Conservation (phyloP, 1,284 basidiomycete species). For the Sanghuangporus sanghuang region DNA sequence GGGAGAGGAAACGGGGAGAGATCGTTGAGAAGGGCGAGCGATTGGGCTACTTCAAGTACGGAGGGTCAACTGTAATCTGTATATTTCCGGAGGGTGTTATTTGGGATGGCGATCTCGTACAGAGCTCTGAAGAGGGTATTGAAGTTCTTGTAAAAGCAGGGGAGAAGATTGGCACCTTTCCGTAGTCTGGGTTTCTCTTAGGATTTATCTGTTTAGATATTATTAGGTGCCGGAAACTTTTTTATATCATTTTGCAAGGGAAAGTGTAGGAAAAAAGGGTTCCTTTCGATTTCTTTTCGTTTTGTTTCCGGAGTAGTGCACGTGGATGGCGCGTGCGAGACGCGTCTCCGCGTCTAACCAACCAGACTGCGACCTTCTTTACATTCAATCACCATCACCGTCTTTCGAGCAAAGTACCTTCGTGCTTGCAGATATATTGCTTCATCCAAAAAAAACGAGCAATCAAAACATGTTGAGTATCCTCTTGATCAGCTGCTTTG, state of each 20-base stretch:
- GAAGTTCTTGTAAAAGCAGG: slow-evolving; percentile 46
- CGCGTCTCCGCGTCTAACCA: neutral
- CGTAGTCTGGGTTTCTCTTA: neutral
- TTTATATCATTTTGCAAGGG: neutral
- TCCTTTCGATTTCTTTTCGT: neutral
- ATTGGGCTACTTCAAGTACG: slow-evolving; percentile 26
- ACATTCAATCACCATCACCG: neutral
- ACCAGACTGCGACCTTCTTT: neutral
- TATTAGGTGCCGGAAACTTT: neutral
- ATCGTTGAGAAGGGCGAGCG: slow-evolving; percentile 18
- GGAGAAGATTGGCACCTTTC: slow-evolving; percentile 20
- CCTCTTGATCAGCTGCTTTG: neutral
- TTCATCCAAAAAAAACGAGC: neutral
- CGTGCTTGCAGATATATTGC: neutral
- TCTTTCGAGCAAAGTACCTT: neutral
- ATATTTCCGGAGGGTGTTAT: slow-evolving; percentile 31
- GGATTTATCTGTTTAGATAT: neutral
- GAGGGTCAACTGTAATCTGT: slow-evolving; percentile 34
- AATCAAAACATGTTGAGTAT: slow-evolving; percentile 1
- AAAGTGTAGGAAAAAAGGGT: neutral
- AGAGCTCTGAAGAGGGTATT: slow-evolving; percentile 33
- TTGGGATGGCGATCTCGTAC: slow-evolving; percentile 42
- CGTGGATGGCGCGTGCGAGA: neutral
- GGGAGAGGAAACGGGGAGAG: slow-evolving; percentile 23
- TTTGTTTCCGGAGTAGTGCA: neutral